Evolutionary conservation across 768 basidiomycete genomes (phyloP), one percentile per base, ranked within the genome.

Genomic region (Phaeotremella skinneri): DNA sequence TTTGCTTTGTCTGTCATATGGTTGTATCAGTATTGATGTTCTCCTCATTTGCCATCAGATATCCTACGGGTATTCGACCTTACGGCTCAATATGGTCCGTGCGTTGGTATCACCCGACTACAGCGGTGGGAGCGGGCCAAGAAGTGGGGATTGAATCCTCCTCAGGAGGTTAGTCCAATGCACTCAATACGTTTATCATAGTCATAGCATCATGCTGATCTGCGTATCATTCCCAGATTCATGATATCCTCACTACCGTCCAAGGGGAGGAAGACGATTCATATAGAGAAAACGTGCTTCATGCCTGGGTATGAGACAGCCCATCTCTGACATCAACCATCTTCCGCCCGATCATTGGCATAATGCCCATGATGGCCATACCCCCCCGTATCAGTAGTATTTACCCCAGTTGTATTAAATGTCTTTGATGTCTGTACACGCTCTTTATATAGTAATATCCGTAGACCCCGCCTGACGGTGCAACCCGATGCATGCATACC

Each of bases 61-160:
- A 70, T 76, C 34, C 70, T 78, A 1, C 61, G 76, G 16, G 70
- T 73, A 0, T 78, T 78, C 54, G 76, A 78, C 54, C 62, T 78
- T 56, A 75, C 70, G 9, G 51, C 70, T 2, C 67, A 69, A 34
- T 76, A 71, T 55, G 75, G 74, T 5, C 77, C 75, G 4, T 67
- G 67, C 37, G 64, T 67, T 42, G 76, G 76, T 39, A 64, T 78
- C 54, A 83, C 85, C n/a, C 84, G 92, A 27, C 78, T 94, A 14
- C 85, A 92, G 61, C 81, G 93, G 37, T 97, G 91, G 90, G 84
- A 92, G 70, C 82, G 92, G 49, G 93, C 93, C 0, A 75, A 85
- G 26, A 81, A 82, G 9, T 80, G 93, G 45, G 90, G 90, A 1
- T 79, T 96, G 20, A 81, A 86, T 48, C 93, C 92, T 14, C 91